These are phyloP conservation scores for Heteromeles arbutifolia DNA, from an alignment of 306 rosid species.

Conservation along the genomic window DNA sequence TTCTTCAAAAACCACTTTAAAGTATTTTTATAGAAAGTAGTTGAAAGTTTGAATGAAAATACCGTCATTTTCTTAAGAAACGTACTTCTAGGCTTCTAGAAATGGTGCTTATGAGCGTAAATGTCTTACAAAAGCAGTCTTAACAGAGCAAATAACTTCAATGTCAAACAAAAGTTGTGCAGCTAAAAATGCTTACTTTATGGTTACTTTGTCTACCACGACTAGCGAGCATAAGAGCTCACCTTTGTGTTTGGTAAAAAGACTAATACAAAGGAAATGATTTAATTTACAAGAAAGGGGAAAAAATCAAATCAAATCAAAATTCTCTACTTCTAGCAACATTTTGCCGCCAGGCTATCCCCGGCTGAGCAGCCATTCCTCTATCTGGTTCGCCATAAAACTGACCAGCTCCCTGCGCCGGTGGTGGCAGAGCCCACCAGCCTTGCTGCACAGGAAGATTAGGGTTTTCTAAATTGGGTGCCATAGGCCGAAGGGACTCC, in stretches of 20 bases:
- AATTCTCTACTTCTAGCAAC: conserved; percentile 64
- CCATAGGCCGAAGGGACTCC: conserved; percentile 24
- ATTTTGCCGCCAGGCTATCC: conserved; percentile 47
- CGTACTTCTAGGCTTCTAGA: neutral
- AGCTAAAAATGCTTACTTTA: neutral
- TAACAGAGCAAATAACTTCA: neutral
- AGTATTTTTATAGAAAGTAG: neutral
- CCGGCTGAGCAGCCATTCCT: conserved; percentile 21
- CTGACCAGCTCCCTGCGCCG: conserved; percentile 32
- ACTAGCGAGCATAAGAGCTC: neutral
- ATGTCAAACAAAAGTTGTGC: neutral
- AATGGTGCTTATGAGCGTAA: too few species aligned
- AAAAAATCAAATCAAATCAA: neutral
- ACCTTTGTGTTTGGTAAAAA: neutral
- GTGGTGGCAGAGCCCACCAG: conserved; percentile 39
- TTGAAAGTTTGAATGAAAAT: too few species aligned
- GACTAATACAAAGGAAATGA: neutral
- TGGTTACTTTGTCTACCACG: neutral
- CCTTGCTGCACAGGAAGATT: conserved; percentile 25
- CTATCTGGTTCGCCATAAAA: conserved; percentile 36
- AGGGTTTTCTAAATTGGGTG: conserved; percentile 24
- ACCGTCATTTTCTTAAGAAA: too few species aligned
- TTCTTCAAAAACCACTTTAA: neutral
- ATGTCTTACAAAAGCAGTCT: neutral
- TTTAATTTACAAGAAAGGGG: conserved; percentile 6